Conservation (phyloP, 2,329 filamentous ascomycete genomes). For the Nemania sp. region DNA sequence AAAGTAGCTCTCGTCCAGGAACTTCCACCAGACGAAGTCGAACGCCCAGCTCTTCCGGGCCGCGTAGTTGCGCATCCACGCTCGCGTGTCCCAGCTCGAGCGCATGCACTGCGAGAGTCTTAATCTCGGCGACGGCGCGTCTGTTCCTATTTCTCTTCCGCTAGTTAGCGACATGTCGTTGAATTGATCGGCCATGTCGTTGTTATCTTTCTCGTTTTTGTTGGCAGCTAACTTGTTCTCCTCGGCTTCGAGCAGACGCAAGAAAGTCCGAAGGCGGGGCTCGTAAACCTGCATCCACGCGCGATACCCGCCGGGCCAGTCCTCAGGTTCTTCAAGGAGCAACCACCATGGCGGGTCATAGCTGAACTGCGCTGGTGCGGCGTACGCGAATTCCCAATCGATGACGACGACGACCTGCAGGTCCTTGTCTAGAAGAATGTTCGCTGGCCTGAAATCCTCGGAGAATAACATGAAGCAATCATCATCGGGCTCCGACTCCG, state of each 20-base stretch:
- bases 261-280: conserved; percentile 38
- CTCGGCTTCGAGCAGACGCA: conserved; percentile 38
- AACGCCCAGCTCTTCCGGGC: conserved; percentile 6
- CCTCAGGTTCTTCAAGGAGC: conserved; percentile 39
- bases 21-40: conserved; percentile 4
- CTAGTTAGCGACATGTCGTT: too few species aligned
- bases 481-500: not conserved
- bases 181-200: too few species aligned
- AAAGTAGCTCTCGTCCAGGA: not conserved
- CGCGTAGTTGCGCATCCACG: conserved; percentile 11
- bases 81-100: conserved; percentile 29
- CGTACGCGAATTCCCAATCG: conserved; percentile 30
- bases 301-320: conserved; percentile 36
- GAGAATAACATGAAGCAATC: not conserved
- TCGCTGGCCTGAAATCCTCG: not conserved
- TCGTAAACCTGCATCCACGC: conserved; percentile 40
- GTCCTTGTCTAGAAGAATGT: conserved; percentile 6
- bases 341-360: conserved; percentile 45
- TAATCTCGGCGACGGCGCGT: not conserved
- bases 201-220: too few species aligned
- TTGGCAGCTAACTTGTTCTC: too few species aligned
- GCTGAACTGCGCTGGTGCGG: conserved; percentile 39
- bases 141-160: not conserved
- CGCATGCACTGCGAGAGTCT: conserved; percentile 41
- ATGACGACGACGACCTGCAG: not conserved